These are phyloP conservation scores for Lachancea waltii DNA, from an alignment of 805 yeast species.

Conservation along the genomic window DNA sequence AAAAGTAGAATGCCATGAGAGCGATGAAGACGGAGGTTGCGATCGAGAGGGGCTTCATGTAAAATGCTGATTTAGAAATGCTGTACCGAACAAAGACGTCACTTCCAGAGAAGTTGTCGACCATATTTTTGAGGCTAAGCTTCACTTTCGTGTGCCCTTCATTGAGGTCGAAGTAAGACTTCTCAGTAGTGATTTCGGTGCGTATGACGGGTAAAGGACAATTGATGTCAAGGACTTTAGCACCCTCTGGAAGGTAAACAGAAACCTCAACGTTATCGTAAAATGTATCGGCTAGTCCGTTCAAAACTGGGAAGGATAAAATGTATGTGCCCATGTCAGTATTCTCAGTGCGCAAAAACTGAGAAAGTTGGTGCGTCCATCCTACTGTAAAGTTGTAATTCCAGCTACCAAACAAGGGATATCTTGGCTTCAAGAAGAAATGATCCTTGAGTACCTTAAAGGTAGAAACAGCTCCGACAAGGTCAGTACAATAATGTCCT, in stretches of 20 bases:
- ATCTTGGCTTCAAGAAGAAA: constrained; percentile 72
- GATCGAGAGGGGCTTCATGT: constrained; percentile 60
- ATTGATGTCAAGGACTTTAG: constrained; percentile 49
- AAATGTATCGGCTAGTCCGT: constrained; percentile 62
- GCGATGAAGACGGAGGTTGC: constrained; percentile 58
- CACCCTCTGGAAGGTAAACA: constrained; percentile 82
- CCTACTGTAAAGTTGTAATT: constrained; percentile 90
- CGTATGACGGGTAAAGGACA: constrained; percentile 42
- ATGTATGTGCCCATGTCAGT: constrained; percentile 45
- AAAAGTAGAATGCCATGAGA: constrained; percentile 45
- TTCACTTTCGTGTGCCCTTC: constrained; percentile 74
- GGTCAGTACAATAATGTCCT: constrained; percentile 79
- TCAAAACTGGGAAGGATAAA: constrained; percentile 62
- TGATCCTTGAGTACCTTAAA: constrained; percentile 37
- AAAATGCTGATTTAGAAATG: constrained; percentile 46
- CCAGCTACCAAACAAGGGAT: constrained; percentile 97
- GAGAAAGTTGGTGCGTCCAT: constrained; percentile 62
- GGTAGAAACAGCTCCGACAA: constrained; percentile 90
- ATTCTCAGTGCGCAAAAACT: constrained; percentile 42
- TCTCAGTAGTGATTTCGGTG: constrained; percentile 29
- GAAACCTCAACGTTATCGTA: constrained; percentile 57
- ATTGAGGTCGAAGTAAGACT: constrained; percentile 65
- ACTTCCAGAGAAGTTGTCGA: constrained; percentile 57
- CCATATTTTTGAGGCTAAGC: constrained; percentile 50
- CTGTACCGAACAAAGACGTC: constrained; percentile 57